Evolutionary conservation across 768 basidiomycete species (phyloP).

Genomic region (Agrocybe praecox): DNA sequence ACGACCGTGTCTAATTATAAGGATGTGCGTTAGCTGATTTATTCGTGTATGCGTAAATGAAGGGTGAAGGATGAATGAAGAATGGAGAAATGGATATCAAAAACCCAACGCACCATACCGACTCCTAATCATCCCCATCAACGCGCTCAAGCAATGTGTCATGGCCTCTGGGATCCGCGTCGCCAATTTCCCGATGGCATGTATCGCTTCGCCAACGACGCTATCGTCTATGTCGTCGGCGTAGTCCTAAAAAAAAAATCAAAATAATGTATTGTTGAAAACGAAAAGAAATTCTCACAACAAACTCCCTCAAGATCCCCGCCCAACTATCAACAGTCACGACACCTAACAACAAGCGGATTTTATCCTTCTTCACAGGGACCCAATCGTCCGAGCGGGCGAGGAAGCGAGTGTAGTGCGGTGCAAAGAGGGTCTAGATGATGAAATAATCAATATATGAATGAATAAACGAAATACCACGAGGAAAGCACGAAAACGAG

Average conservation of each 20-base stretch:
- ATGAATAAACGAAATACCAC: too few relatives aligned
- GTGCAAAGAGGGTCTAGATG: slow-evolving; percentile 61
- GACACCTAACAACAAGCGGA: slow-evolving; percentile 68
- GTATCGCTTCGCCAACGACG: slow-evolving; percentile 73
- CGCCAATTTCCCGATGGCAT: slow-evolving; percentile 80
- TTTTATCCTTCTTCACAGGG: slow-evolving; percentile 73
- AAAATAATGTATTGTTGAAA: background rate
- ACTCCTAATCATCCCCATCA: slow-evolving; percentile 82
- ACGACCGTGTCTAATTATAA: slow-evolving; percentile 67
- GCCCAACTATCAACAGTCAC: slow-evolving; percentile 68
- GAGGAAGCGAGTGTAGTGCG: slow-evolving; percentile 67
- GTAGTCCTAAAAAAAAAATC: slow-evolving; percentile 59
- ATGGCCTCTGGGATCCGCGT: slow-evolving; percentile 66
- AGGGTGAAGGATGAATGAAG: too few relatives aligned
- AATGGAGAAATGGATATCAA: too few relatives aligned
- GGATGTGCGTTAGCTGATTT: background rate
- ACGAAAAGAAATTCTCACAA: slow-evolving; percentile 51
- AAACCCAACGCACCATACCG: slow-evolving; percentile 55
- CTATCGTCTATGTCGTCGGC: slow-evolving; percentile 75
- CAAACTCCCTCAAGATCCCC: slow-evolving; percentile 78
- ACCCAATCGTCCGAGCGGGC: slow-evolving; percentile 68
- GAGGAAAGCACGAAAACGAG: background rate
- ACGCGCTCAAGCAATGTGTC: slow-evolving; percentile 70
- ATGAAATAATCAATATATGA: background rate
- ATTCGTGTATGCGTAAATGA: background rate